phyloP scores from a whole-genome alignment of 495 filamentous ascomycete genomes.

The Penicillium simplicissimum region DNA sequence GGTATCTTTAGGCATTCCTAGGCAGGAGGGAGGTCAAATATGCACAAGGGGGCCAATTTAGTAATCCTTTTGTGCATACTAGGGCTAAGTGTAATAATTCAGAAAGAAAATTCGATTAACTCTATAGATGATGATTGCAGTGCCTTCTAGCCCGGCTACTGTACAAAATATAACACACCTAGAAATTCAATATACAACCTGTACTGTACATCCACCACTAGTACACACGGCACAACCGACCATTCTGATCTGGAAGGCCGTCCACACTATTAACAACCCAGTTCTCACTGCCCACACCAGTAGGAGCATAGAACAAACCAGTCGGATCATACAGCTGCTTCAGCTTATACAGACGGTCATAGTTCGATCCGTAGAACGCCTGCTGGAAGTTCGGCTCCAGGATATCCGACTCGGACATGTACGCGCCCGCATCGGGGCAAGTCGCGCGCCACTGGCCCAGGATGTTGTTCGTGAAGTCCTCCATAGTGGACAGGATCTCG shows the following conservation, averaged over 20 bases:
- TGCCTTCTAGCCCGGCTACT: background rate
- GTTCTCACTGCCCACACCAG: constrained; percentile 54
- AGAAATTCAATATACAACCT: background rate
- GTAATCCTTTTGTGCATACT: no score
- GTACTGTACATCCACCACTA: background rate
- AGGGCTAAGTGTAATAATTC: no score
- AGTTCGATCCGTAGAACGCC: constrained; percentile 62
- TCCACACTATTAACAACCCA: constrained; percentile 42
- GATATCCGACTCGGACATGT: constrained; percentile 50
- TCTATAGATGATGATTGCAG: background rate
- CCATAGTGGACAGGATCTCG: constrained; percentile 22
- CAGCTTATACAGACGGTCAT: constrained; percentile 48
- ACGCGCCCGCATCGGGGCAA: constrained; percentile 36
- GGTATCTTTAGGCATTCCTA: no score
- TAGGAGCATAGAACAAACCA: constrained; percentile 55
- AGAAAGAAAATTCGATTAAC: background rate
- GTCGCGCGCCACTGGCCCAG: constrained; percentile 54
- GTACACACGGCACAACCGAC: constrained; percentile 32
- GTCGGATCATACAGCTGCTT: constrained; percentile 58
- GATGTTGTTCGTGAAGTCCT: constrained; percentile 37
- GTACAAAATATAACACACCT: background rate
- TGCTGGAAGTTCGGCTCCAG: constrained; percentile 63
- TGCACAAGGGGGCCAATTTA: no score
- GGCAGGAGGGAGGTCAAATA: no score
- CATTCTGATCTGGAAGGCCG: constrained; percentile 38